These are phyloP conservation scores for Argentina anserina DNA, from an alignment of 306 rosid species.

Conservation along the genomic window DNA sequence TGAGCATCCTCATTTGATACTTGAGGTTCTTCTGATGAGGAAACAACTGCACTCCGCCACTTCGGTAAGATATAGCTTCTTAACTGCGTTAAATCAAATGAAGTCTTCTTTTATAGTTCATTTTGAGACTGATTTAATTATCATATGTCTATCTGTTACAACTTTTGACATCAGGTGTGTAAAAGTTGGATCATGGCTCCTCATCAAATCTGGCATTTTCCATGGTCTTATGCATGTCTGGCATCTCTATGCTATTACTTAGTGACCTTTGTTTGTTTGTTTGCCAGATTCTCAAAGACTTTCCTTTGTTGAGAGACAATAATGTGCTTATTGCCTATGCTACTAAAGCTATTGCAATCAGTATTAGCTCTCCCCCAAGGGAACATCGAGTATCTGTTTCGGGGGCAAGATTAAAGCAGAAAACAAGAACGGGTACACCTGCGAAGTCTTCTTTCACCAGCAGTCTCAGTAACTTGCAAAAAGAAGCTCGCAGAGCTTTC, in stretches of 20 bases:
- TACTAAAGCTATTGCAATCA: slow-evolving; percentile 76
- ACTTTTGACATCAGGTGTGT: slow-evolving; percentile 1
- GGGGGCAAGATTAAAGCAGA: slow-evolving; percentile 74
- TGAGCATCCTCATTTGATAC: slow-evolving; percentile 85
- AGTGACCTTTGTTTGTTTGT: slow-evolving; percentile 10
- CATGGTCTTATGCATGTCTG: not conserved
- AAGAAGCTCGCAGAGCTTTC: slow-evolving; percentile 95
- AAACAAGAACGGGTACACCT: slow-evolving; percentile 60
- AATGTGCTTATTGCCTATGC: slow-evolving; percentile 66
- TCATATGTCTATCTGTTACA: not conserved
- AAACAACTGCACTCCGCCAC: slow-evolving; percentile 92
- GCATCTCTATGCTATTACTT: slow-evolving; percentile 14
- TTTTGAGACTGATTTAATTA: not conserved
- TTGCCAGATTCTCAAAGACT: slow-evolving; percentile 82
- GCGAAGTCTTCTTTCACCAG: slow-evolving; percentile 69
- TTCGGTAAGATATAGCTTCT: slow-evolving; percentile 45
- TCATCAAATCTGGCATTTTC: slow-evolving; percentile 8
- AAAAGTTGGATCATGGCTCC: slow-evolving; percentile 2
- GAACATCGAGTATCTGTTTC: slow-evolving; percentile 86
- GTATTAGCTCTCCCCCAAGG: slow-evolving; percentile 79
- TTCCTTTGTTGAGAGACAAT: slow-evolving; percentile 83
- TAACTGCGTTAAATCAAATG: slow-evolving; percentile 18
- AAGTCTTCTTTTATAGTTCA: slow-evolving; percentile 2
- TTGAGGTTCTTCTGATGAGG: slow-evolving; percentile 96
- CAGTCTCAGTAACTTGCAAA: slow-evolving; percentile 88